Evolutionary conservation across 83 land plant species (phyloP).

Genomic region (Thuja plicata): DNA sequence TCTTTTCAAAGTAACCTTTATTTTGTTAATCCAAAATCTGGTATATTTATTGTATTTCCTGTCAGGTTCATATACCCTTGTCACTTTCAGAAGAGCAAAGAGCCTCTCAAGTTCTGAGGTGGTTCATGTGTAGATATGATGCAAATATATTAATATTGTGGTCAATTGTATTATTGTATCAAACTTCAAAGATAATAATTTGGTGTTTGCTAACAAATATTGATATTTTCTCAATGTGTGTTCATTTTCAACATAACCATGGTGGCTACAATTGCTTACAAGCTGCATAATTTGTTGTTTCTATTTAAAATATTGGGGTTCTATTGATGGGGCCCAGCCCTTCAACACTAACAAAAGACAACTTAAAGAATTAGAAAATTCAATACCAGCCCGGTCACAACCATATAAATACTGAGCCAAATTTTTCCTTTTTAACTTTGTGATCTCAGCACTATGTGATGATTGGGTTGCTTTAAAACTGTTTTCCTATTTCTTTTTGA

Average conservation of each 20-base stretch:
- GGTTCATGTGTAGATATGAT: neutral
- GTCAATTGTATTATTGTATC: neutral
- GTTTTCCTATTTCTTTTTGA: too few relatives aligned
- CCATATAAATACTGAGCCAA: too few relatives aligned
- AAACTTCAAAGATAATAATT: neutral
- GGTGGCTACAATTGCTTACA: neutral
- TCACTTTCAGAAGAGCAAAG: neutral
- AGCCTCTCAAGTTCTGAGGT: neutral
- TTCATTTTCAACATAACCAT: neutral
- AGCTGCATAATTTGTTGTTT: too few relatives aligned
- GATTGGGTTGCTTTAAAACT: too few relatives aligned
- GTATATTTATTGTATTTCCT: neutral
- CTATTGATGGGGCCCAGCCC: too few relatives aligned
- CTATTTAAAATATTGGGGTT: too few relatives aligned
- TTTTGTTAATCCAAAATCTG: neutral
- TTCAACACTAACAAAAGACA: too few relatives aligned
- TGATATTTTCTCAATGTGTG: neutral
- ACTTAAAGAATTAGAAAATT: too few relatives aligned
- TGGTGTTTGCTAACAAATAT: neutral
- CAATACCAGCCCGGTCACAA: too few relatives aligned
- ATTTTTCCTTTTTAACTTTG: too few relatives aligned
- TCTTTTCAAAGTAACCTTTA: neutral
- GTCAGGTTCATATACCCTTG: neutral
- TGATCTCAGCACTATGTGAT: too few relatives aligned
- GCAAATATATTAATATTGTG: neutral